These are phyloP conservation scores for Bremia lactucae DNA, from an alignment of 352 stramenopile genomes.

Conservation along the genomic window DNA sequence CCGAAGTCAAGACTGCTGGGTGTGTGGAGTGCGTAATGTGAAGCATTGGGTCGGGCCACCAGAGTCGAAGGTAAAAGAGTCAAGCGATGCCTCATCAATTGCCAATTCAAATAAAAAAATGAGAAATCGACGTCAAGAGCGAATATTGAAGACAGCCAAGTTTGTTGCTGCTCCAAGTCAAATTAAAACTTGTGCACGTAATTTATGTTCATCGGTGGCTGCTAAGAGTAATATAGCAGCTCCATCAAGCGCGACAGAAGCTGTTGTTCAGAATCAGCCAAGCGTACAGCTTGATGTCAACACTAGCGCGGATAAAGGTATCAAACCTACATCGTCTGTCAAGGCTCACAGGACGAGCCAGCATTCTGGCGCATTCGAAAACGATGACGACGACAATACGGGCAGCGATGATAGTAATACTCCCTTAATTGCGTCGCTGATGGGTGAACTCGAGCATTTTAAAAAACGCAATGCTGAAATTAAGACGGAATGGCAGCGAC, in stretches of 20 bases:
- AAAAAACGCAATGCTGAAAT: conserved; percentile 78
- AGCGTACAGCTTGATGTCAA: conserved; percentile 2
- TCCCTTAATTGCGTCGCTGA: conserved; percentile 17
- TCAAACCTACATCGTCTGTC: conserved; percentile 3
- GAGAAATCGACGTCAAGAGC: conserved; percentile 12
- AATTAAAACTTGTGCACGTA: background rate
- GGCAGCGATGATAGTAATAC: conserved; percentile 18
- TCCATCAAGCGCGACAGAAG: conserved; percentile 6
- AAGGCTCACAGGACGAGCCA: conserved; percentile 8
- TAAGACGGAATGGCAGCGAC: conserved; percentile 66
- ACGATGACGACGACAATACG: conserved; percentile 23
- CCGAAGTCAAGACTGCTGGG: conserved; percentile 47
- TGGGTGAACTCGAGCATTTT: conserved; percentile 56
- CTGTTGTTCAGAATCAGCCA: conserved; percentile 1
- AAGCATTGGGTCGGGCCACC: conserved; percentile 43
- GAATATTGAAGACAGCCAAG: conserved; percentile 8
- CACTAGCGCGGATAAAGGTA: background rate
- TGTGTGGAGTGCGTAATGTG: conserved; percentile 65
- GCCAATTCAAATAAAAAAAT: conserved; percentile 10
- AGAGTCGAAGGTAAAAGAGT: conserved; percentile 24
- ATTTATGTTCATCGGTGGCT: conserved; percentile 4
- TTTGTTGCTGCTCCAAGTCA: conserved; percentile 3
- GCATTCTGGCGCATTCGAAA: conserved; percentile 8
- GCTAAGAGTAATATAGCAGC: conserved; percentile 7
- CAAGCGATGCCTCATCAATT: conserved; percentile 1